These are phyloP conservation scores for Hypomontagnella monticulosa DNA, from an alignment of 495 filamentous ascomycete species.

Conservation along the genomic window DNA sequence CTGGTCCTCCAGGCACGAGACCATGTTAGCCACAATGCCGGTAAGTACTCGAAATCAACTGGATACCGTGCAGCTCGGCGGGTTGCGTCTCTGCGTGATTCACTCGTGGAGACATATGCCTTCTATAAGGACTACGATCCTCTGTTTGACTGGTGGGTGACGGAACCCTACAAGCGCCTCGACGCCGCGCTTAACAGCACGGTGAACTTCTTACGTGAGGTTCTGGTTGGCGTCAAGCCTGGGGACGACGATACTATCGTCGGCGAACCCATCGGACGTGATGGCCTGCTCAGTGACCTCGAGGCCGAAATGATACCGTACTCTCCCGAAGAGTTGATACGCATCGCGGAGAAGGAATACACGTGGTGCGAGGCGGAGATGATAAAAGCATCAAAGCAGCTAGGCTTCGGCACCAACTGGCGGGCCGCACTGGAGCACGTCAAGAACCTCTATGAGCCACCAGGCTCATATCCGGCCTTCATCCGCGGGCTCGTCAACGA, in stretches of 20 bases:
- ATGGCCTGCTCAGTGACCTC: slow-evolving; percentile 53
- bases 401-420: slow-evolving; percentile 50
- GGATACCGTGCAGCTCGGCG: slow-evolving; percentile 54
- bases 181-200: slow-evolving; percentile 42
- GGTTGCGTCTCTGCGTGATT: slow-evolving; percentile 45
- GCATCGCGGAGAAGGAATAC: slow-evolving; percentile 56
- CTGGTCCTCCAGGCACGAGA: slow-evolving; percentile 39
- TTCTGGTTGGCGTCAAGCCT: slow-evolving; percentile 53
- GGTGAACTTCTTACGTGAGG: slow-evolving; percentile 46
- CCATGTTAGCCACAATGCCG: slow-evolving; percentile 33
- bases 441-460: slow-evolving; percentile 60
- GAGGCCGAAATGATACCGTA: slow-evolving; percentile 59
- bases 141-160: slow-evolving; percentile 61
- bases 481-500: slow-evolving; percentile 54
- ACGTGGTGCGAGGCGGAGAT: slow-evolving; percentile 55
- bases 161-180: slow-evolving; percentile 49
- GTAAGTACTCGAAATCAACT: slow-evolving; percentile 50
- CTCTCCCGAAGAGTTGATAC: slow-evolving; percentile 59
- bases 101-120: slow-evolving; percentile 51
- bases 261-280: slow-evolving; percentile 60
- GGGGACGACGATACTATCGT: slow-evolving; percentile 56
- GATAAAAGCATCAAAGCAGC: slow-evolving; percentile 49
- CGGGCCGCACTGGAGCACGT: slow-evolving; percentile 60
- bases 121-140: slow-evolving; percentile 62
- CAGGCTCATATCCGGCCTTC: slow-evolving; percentile 57